A percentile compares a stretch with the other conserved stretches of the same genome.
phyloP scores from a whole-genome alignment of 306 rosid genomes.

The Casuarina glauca region DNA sequence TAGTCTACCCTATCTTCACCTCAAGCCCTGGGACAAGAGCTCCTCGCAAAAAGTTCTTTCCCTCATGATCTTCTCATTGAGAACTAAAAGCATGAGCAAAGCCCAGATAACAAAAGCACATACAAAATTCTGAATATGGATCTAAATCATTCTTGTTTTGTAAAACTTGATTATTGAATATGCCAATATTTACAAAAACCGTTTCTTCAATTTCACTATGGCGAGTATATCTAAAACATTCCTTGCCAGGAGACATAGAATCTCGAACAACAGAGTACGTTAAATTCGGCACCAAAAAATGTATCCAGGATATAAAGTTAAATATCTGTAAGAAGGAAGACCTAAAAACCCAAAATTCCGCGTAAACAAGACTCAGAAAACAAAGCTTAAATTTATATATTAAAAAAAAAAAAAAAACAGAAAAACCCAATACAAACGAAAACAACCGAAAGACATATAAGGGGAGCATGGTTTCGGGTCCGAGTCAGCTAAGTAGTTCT shows the following conservation, averaged over 20 bases:
- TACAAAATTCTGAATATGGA: background rate
- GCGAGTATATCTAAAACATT: background rate
- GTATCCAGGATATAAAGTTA: background rate
- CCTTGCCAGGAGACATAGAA: background rate
- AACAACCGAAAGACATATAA: background rate
- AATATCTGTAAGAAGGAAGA: too few relatives aligned
- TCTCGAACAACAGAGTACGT: background rate
- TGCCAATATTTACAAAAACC: background rate
- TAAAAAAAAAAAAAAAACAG: background rate
- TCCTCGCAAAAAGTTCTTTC: background rate
- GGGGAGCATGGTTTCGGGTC: background rate
- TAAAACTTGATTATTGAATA: background rate
- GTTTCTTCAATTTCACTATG: background rate
- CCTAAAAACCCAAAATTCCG: background rate
- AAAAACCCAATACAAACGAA: background rate
- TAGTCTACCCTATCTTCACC: background rate
- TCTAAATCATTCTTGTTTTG: conserved; percentile 6
- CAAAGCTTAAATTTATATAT: background rate
- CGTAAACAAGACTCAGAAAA: background rate
- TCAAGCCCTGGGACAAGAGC: background rate
- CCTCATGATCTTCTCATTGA: background rate
- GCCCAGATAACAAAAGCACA: background rate
- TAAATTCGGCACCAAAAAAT: background rate
- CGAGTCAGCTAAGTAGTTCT: background rate
- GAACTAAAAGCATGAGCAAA: background rate